Percentiles rank a stretch among this genome's conserved stretches.
Conservation (phyloP, 139 green algal genomes). For the Chloropicon primus region DNA sequence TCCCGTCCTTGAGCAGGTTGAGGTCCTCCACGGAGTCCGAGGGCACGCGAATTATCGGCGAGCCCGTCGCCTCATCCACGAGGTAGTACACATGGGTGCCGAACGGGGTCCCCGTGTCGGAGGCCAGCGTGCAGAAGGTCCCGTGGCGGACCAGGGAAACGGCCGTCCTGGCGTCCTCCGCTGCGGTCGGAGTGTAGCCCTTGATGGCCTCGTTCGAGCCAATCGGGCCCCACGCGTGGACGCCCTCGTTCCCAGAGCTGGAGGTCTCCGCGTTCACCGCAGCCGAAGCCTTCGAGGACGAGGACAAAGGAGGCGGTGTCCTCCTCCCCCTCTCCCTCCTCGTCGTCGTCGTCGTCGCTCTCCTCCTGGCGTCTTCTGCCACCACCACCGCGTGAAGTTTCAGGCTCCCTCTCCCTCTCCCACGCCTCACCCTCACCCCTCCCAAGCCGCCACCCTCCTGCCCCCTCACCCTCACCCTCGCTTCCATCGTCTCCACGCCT, state of each 20-base stretch:
- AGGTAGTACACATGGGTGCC: neutral
- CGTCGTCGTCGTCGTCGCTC: too few species aligned
- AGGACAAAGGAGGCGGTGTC: too few species aligned
- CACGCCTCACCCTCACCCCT: too few species aligned
- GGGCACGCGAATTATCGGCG: neutral
- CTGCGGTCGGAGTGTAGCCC: neutral
- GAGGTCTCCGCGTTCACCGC: neutral
- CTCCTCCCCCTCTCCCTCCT: too few species aligned
- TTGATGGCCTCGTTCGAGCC: neutral
- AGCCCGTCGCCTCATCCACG: neutral
- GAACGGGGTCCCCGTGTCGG: neutral
- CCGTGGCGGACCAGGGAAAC: neutral
- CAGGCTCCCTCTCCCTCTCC: too few species aligned
- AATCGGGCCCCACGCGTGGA: neutral
- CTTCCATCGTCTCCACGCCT: too few species aligned
- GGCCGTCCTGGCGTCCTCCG: neutral
- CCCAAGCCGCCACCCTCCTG: too few species aligned
- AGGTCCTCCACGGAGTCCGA: neutral
- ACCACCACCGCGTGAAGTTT: too few species aligned
- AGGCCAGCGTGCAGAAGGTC: neutral
- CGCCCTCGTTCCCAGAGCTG: neutral
- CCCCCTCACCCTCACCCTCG: too few species aligned
- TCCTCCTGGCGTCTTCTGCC: too few species aligned
- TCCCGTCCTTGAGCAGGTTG: neutral
- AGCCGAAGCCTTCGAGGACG: neutral